These are phyloP conservation scores for Epichloe hybrida DNA, from an alignment of 2,329 filamentous ascomycete genomes.

Conservation along the genomic window DNA sequence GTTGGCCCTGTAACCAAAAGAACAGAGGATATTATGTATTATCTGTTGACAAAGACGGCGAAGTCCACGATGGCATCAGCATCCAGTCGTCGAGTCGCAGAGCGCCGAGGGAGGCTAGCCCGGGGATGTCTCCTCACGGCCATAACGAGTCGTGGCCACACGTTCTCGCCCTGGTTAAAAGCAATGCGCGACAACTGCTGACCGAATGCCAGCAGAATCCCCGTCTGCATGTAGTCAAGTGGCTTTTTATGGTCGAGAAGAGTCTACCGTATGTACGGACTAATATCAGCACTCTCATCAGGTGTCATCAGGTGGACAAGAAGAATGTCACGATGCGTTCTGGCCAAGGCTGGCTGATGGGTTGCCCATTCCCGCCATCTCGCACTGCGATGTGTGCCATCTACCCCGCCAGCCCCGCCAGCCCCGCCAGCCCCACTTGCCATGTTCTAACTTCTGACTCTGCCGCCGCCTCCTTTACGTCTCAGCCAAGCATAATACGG, in stretches of 20 bases:
- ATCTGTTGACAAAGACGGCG: too few species aligned
- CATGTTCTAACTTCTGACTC: neutral
- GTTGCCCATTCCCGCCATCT: conserved; percentile 1
- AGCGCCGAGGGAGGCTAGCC: neutral
- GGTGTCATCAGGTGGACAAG: neutral
- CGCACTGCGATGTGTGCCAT: neutral
- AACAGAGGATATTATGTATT: too few species aligned
- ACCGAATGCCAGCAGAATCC: neutral
- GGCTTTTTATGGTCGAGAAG: neutral
- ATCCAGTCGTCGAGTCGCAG: neutral
- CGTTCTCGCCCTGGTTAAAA: neutral
- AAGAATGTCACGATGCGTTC: conserved; percentile 5
- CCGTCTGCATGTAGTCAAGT: neutral
- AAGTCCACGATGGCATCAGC: neutral
- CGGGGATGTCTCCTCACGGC: neutral
- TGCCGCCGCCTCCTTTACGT: neutral
- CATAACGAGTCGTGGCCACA: conserved; percentile 2
- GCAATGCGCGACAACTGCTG: neutral
- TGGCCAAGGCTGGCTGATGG: neutral
- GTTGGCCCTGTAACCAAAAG: neutral
- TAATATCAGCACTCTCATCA: too few species aligned
- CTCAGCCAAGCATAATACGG: neutral
- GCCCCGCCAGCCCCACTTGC: neutral
- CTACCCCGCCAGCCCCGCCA: too few species aligned
- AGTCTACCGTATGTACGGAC: neutral